Percentiles rank a stretch among this genome's conserved stretches.
Evolutionary conservation across 257 asterid species (phyloP).

Genomic region (Nicotiana undulata): DNA sequence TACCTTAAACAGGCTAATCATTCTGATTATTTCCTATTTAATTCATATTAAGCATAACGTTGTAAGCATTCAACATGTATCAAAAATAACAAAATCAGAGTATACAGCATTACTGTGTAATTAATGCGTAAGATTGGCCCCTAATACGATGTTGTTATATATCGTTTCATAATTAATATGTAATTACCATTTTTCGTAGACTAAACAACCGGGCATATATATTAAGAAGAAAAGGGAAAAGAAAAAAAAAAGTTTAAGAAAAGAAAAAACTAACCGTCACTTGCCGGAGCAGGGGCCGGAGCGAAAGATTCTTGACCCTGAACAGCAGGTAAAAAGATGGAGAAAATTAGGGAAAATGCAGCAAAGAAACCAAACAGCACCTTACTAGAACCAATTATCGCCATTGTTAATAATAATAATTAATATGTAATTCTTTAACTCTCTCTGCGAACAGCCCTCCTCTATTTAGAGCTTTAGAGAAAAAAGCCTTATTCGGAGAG

Average conservation of each 20-base stretch:
- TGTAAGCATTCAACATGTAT: neutral
- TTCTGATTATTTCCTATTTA: neutral
- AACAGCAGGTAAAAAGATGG: conserved; percentile 40
- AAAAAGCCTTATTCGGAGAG: neutral
- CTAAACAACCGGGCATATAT: neutral
- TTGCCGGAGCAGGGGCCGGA: conserved; percentile 64
- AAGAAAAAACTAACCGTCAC: conserved; percentile 41
- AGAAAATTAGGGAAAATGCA: conserved; percentile 31
- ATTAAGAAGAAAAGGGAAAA: neutral
- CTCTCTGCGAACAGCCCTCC: conserved; percentile 18
- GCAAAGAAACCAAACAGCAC: conserved; percentile 30
- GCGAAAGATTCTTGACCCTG: conserved; percentile 40
- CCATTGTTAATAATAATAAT: conserved; percentile 22
- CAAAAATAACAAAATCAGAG: too few relatives aligned
- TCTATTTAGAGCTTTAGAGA: neutral
- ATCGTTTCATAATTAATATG: too few relatives aligned
- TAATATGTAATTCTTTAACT: conserved; percentile 1
- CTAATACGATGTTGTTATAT: too few relatives aligned
- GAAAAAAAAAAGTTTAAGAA: neutral
- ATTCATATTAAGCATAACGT: neutral
- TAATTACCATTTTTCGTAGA: too few relatives aligned
- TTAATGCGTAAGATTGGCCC: too few relatives aligned
- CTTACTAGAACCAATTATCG: conserved; percentile 16
- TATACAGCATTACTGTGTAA: too few relatives aligned
- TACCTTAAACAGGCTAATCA: neutral